A percentile compares a stretch with the other conserved stretches of the same genome.
phyloP scores from a whole-genome alignment of 2,329 filamentous ascomycete species.

The Rhytidhysteron rufulum region DNA sequence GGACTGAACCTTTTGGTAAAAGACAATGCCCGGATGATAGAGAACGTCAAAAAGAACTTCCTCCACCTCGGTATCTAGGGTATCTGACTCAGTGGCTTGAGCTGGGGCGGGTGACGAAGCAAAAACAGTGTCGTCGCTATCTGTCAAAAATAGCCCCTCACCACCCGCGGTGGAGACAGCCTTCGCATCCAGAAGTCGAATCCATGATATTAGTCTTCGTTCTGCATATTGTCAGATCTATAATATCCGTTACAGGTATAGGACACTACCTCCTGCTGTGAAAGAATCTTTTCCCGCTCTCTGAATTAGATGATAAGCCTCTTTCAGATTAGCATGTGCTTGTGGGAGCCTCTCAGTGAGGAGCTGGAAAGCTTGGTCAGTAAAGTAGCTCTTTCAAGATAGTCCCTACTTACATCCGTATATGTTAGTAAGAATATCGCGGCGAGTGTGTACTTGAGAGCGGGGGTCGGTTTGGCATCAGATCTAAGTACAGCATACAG shows the following conservation, averaged over 20 bases:
- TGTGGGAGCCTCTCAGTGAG: slow-evolving; percentile 28
- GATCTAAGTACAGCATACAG: slow-evolving; percentile 17
- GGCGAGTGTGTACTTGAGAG: slow-evolving; percentile 44
- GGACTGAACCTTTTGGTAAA: slow-evolving; percentile 57
- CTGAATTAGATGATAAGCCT: slow-evolving; percentile 48
- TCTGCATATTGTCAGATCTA: slow-evolving; percentile 35
- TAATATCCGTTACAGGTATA: no score
- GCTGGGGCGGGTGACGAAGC: slow-evolving; percentile 42
- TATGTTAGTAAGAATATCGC: slow-evolving; percentile 54
- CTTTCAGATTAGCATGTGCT: slow-evolving; percentile 50
- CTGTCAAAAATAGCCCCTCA: slow-evolving; percentile 51
- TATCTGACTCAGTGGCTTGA: slow-evolving; percentile 24
- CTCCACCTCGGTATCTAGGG: slow-evolving; percentile 36
- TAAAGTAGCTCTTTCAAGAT: slow-evolving; percentile 3
- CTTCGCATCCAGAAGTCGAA: slow-evolving; percentile 53
- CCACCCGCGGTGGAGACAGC: slow-evolving; percentile 54
- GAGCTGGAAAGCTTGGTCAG: slow-evolving; percentile 8
- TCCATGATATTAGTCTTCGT: slow-evolving; percentile 51
- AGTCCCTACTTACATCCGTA: slow-evolving; percentile 41
- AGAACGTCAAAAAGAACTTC: slow-evolving; percentile 53
- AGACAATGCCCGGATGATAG: slow-evolving; percentile 54
- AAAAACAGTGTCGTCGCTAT: slow-evolving; percentile 47
- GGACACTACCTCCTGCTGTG: slow-evolving; percentile 9
- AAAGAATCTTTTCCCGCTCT: slow-evolving; percentile 17
- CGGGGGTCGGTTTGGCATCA: slow-evolving; percentile 3